These are phyloP conservation scores for Ploettnerulaceae sp. DNA, from an alignment of 2,329 filamentous ascomycete species.

Conservation along the genomic window DNA sequence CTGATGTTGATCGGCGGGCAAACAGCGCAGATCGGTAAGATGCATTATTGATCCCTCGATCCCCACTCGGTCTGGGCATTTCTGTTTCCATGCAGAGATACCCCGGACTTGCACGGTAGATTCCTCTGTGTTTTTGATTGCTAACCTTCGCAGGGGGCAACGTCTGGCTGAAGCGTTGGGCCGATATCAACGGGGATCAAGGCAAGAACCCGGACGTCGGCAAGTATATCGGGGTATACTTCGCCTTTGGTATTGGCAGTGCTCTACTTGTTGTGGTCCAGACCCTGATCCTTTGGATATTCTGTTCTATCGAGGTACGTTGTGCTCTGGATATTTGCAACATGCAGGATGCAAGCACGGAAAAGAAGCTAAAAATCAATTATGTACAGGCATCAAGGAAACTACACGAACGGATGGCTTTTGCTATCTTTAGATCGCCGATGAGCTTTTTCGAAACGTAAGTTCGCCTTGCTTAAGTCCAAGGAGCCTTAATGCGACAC, in stretches of 20 bases:
- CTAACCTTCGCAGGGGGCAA: slow-evolving; percentile 55
- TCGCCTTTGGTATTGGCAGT: slow-evolving; percentile 86
- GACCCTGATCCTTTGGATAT: slow-evolving; percentile 96
- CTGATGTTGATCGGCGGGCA: slow-evolving; percentile 74
- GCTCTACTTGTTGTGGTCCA: slow-evolving; percentile 82
- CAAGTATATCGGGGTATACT: slow-evolving; percentile 93
- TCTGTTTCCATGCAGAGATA: slow-evolving; percentile 13
- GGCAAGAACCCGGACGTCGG: slow-evolving; percentile 71
- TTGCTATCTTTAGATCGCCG: slow-evolving; percentile 91
- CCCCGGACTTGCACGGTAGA: slow-evolving; percentile 3
- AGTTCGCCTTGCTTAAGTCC: slow-evolving; percentile 10
- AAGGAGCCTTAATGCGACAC: background rate
- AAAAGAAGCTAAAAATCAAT: slow-evolving; percentile 23
- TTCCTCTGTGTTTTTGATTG: slow-evolving; percentile 4
- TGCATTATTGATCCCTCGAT: slow-evolving; percentile 1
- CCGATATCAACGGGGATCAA: slow-evolving; percentile 66
- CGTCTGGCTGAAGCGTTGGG: slow-evolving; percentile 92
- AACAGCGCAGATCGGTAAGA: slow-evolving; percentile 69
- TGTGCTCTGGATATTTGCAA: slow-evolving; percentile 18
- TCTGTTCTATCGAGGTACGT: slow-evolving; percentile 92
- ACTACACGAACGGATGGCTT: slow-evolving; percentile 94
- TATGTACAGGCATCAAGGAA: slow-evolving; percentile 79
- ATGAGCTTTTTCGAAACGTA: slow-evolving; percentile 97
- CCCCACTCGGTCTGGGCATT: background rate
- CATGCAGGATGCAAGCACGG: slow-evolving; percentile 14